Evolutionary conservation across 768 basidiomycete species (phyloP), one percentile per base, ranked within the genome.

Genomic region (Termitomyces sp.): DNA sequence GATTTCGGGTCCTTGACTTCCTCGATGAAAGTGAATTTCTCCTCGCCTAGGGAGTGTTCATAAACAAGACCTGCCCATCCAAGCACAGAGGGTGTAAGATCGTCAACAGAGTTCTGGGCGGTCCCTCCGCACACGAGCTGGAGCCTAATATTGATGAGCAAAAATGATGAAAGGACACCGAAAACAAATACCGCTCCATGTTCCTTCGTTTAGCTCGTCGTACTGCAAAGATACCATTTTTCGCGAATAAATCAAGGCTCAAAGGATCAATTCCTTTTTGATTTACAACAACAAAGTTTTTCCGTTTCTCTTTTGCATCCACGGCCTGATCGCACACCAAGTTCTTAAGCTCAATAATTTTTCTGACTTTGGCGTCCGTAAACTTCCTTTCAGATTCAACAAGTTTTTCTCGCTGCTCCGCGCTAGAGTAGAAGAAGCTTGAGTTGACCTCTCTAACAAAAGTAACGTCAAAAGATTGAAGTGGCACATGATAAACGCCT

Each of bases 221-320:
- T 50, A 99, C 80, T 21, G 94, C 96, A 56, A 99, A 73, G 60
- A 99, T 98, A 12, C 94, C 96, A 71, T 94, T 91, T 80, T 98
- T 98, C 44, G 92, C 94, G 41, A 99, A 77, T 42, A 98, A 86
- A 71, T 99, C 97, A 55, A 99, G 79, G 65, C 89, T 92, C 68
- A 99, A 82, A 6, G 97, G 97, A 71, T 99, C 97, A 62, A 99
- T 99, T 60, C 97, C 97, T 73, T 99, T 99, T 73, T 99, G 97
- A 72, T 98, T 99, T 74, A 99, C 88, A 54, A 98, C 72, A 50
- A 98, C 96, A 68, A 99, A 98, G 67, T 78, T 85, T 72, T 91
- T 94, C 62, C 73, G 78, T 70, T 89, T 89, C 73, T 90, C 88
- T 61, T 84, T 86, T 19, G 83, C 80, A 63, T 88, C 89, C 19